A percentile compares a stretch with the other conserved stretches of the same genome.
These are phyloP conservation scores for Protomyces lactucae-debilis DNA, from an alignment of 1,139 yeast genomes.

Conservation along the genomic window DNA sequence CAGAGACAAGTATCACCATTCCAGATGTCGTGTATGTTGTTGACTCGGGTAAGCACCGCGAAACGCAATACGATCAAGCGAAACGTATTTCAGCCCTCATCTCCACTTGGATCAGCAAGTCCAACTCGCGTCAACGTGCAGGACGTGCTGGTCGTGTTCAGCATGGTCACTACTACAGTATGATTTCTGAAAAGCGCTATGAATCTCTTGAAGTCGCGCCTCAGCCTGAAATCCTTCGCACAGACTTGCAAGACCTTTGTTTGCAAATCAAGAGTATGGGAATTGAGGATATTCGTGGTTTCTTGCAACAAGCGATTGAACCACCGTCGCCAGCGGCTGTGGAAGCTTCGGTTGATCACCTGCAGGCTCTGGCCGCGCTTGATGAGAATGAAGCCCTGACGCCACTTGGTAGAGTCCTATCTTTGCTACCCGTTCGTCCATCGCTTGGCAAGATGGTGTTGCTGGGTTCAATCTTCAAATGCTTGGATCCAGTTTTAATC, in stretches of 20 bases:
- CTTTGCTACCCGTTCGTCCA: slow-evolving; percentile 56
- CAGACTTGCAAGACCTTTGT: slow-evolving; percentile 65
- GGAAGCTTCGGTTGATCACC: slow-evolving; percentile 51
- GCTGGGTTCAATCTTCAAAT: slow-evolving; percentile 35
- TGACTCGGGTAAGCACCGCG: slow-evolving; percentile 69
- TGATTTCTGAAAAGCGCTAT: slow-evolving; percentile 54
- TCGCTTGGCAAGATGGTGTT: slow-evolving; percentile 67
- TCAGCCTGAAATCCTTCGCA: slow-evolving; percentile 70
- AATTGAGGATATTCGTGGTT: slow-evolving; percentile 49
- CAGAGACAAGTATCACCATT: slow-evolving; percentile 68
- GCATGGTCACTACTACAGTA: slow-evolving; percentile 63
- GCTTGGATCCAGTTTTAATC: slow-evolving; percentile 33
- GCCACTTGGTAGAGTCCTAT: slow-evolving; percentile 49
- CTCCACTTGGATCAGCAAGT: slow-evolving; percentile 71
- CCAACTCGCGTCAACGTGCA: slow-evolving; percentile 71
- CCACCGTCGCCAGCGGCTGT: slow-evolving; percentile 57
- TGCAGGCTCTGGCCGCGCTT: slow-evolving; percentile 47
- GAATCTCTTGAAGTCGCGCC: slow-evolving; percentile 55
- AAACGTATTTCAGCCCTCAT: slow-evolving; percentile 59
- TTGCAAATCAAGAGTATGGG: slow-evolving; percentile 78
- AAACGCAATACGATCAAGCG: slow-evolving; percentile 55
- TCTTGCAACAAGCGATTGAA: slow-evolving; percentile 62
- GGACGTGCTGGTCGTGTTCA: slow-evolving; percentile 88
- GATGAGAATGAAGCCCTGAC: slow-evolving; percentile 57
- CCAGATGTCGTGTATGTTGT: slow-evolving; percentile 81